Base-by-base conservation (phyloP, 768 basidiomycete species). In the Suillus occidentalis region DNA sequence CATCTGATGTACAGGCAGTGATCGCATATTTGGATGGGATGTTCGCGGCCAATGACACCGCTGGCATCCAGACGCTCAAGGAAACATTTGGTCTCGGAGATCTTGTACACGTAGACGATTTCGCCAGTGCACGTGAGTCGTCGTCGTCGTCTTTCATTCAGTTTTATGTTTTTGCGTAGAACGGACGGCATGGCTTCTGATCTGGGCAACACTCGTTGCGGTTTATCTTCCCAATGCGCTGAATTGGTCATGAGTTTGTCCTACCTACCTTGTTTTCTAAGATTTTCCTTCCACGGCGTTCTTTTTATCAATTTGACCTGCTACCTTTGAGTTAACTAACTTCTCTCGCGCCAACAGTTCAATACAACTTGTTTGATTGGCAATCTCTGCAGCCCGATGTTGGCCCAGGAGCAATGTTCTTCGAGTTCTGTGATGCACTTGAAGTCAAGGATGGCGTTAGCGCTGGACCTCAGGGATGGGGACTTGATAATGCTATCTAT, bases 341-440 rank as follows among this genome's bases (percentile, higher is more conserved):
- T 58, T 16, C 16, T 7, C 14, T 25, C 8, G 37, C 9, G 9
- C 4, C 37, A 58, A 60, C 42, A 87, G 61, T 83, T 77, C 61
- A 82, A 85, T 69, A 84, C 85, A 70, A 79, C 88, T 9, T 62
- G 62, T 87, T 83, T 81, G 87, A 89, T 60, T 92, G 90, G 90
- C 90, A 91, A 69, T 68, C 69, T 10, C 71, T 91, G n/a, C 84
- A 86, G 47, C 85, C 87, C 1, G 76, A 80, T 16, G 73, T 75
- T 2, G 87, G 86, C 5, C 77, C 77, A 20, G 74, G 71, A 14
- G 69, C 71, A 0, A 50, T 68, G 36, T 83, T 81, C 71, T 77
- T 75, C 70, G 10, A 75, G 31, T 82, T 83, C 66, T 80, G 79
- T 63, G 80, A 80, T 62, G 78, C 76, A 6, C 70, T 80, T 2